A percentile compares a stretch with the other conserved stretches of the same genome.
These are phyloP conservation scores for Debaryomycetaceae sp. DNA, from an alignment of 1,139 yeast genomes.

Conservation along the genomic window DNA sequence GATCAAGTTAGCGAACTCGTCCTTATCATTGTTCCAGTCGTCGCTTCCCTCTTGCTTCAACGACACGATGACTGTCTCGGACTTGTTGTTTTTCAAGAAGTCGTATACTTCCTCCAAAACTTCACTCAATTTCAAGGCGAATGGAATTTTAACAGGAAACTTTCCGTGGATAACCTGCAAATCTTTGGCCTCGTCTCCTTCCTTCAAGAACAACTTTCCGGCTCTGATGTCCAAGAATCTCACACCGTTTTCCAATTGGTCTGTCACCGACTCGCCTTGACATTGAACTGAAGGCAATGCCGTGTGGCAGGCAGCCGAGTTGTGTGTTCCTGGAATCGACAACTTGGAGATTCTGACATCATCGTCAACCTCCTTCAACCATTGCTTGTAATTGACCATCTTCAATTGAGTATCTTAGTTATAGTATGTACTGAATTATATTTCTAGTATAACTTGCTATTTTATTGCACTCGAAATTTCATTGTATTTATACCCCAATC, in stretches of 20 bases:
- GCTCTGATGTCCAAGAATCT: constrained; percentile 69
- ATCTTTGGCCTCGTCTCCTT: constrained; percentile 48
- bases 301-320: constrained; percentile 70
- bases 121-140: constrained; percentile 48
- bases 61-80: constrained; percentile 66
- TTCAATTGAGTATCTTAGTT: constrained; percentile 4
- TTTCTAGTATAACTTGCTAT: too few relatives aligned
- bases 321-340: constrained; percentile 79
- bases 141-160: constrained; percentile 66
- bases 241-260: constrained; percentile 69
- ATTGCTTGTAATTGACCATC: constrained; percentile 44
- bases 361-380: constrained; percentile 58
- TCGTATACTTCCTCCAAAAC: constrained; percentile 56
- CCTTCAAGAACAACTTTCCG: constrained; percentile 54
- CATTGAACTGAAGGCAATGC: constrained; percentile 79
- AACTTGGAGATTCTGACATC: constrained; percentile 49
- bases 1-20: constrained; percentile 63
- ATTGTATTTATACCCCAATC: neutral
- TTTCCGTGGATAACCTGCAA: constrained; percentile 73
- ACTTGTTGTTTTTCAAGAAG: constrained; percentile 48
- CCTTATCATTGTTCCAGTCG: constrained; percentile 57
- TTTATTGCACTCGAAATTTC: neutral
- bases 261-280: constrained; percentile 59
- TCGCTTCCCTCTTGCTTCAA: constrained; percentile 73
- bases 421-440: too few relatives aligned